Base-by-base conservation (phyloP, 176 grass and related monocot genomes). In the Poa annua region DNA sequence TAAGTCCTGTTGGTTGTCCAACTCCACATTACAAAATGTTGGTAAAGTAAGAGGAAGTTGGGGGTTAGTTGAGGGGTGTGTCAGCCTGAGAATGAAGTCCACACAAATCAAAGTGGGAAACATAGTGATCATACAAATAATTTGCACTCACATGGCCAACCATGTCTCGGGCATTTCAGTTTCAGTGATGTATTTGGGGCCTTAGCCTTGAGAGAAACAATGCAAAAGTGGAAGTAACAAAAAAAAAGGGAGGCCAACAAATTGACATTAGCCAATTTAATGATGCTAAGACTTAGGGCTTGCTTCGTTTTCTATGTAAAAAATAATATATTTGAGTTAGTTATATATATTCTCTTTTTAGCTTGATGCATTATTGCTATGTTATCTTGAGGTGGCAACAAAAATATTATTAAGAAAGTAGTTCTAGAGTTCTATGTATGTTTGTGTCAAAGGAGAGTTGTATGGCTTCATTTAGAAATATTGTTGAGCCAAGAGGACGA, bases 71-170 rank as follows among this genome's bases (percentile, higher is more conserved):
- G 11, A 29, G 13, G 54, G 64, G 66, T 70, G 53, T 84, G 84
- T 86, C 70, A 84, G 7, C 42, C 4, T 17, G 32, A 77, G 63
- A 88, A 63, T 55, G 72, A 86, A 74, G 84, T 87, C 80, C 88
- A 83, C 67, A 79, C 78, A 41, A 61, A 83, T 68, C 55, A 83
- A 83, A 80, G 67, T 84, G 84, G 75, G 60, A 39, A 79, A 24
- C 35, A 55, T 80, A 69, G 75, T 75, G 88, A 14, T 13, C 50
- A 38, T 86, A 88, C 50, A 79, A 51, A 68, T 88, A 91, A 80
- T 70, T 32, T 81, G 76, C 70, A 81, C 77, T 82, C 34, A 48
- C 63, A 81, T 10, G 7, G 10, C 83, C 78, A 77, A 81, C 81
- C 63, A 66, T 73, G 71, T 26, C n/a, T 77, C 44, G 1, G 44